phyloP scores from a whole-genome alignment of 495 filamentous ascomycete species.

The Pyronema omphalodes region DNA sequence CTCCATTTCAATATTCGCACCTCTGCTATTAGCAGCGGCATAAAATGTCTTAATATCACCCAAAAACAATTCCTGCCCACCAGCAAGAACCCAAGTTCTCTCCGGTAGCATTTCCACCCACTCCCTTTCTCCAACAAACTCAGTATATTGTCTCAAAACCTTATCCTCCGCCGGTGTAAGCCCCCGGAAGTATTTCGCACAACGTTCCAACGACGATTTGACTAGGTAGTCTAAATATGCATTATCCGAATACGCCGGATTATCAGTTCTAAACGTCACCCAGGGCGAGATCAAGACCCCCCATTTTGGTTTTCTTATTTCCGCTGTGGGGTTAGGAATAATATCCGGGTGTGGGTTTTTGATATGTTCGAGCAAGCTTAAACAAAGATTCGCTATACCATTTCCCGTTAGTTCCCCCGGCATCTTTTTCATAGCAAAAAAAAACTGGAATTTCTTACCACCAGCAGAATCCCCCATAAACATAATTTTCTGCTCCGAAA shows the following conservation, averaged over 20 bases:
- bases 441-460: background rate
- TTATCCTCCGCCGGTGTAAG: background rate
- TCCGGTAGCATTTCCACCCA: background rate
- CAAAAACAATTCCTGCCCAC: background rate
- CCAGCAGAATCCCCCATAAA: background rate
- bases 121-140: background rate
- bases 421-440: too few relatives aligned
- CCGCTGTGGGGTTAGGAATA: background rate
- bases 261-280: background rate
- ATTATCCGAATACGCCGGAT: background rate
- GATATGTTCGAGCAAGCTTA: background rate
- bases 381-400: background rate
- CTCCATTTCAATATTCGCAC: background rate
- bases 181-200: background rate
- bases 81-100: background rate
- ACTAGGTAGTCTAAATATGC: background rate
- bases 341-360: background rate
- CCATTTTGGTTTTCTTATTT: background rate
- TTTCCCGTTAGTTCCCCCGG: background rate
- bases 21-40: background rate
- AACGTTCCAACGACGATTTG: background rate
- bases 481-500: background rate
- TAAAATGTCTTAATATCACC: background rate
- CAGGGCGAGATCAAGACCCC: background rate
- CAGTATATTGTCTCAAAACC: background rate